Base-by-base conservation (phyloP, 2,329 filamentous ascomycete species). In the Aspergillus floridensis region DNA sequence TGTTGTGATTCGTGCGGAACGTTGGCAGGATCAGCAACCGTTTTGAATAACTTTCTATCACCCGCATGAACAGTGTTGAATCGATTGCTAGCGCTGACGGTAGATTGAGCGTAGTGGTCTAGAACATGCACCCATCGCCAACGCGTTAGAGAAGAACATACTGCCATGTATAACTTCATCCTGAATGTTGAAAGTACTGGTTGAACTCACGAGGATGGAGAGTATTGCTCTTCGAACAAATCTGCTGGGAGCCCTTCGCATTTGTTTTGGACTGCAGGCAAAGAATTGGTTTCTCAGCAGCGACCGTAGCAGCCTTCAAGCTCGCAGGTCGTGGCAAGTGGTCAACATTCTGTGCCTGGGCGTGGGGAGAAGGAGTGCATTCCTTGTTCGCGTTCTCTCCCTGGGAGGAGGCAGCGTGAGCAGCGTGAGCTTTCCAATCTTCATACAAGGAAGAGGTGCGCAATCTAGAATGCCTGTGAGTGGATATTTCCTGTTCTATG, bases 391-490 rank as follows among this genome's bases (percentile, higher is more conserved):
- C 11, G 10, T 35, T 47, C 35, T 32, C 53, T 38, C 32, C 26
- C n/a, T 51, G 53, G 19, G 48, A 21, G 21, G 38, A 16, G 16
- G 58, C 51, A 46, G 26, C 26, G 26, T 57, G 55, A 7, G 58
- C 51, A 46, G 26, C 26, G 26, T 57, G 55, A 7, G 59, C 53
- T 41, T 66, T 67, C 64, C 65, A 67, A 31, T 65, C 64, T 35
- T 67, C 65, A 12, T 59, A 66, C 10, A 60, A 41, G 2, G 57
- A 56, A n/a, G 59, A 62, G 11, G 59, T 60, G 21, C 60, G 63
- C 22, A 29, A 19, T 31, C 56, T 59, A 5, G 21, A 10, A 10
- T 46, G 48, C 38, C 55, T 50, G 19, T 19, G 47, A 49, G 12
- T 41, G 41, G 44, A n/a, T n/a, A 47, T 19, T 5, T 6, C 44